Base-by-base conservation (phyloP, 2,329 filamentous ascomycete genomes). In the Cladophialophora bantiana region DNA sequence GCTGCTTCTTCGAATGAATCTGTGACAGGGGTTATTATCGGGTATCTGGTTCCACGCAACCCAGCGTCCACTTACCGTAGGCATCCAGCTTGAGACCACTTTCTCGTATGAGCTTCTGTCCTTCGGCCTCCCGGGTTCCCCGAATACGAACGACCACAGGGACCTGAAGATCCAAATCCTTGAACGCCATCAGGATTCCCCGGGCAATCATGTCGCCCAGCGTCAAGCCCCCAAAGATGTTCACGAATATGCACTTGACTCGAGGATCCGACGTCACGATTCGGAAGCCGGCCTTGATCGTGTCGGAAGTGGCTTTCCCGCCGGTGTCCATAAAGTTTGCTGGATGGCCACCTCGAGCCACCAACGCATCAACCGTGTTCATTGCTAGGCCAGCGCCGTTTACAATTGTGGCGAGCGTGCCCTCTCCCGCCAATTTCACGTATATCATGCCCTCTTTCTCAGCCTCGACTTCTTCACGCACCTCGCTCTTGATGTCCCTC, bases 311-410 rank as follows among this genome's bases (percentile, higher is more conserved):
- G 0, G 93, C 93, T 77, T 96, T 95, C 40, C 93, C 93, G 34
- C 94, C 93, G 0, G 92, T 96, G 76, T 97, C 93, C 62, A 97
- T 84, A 77, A 97, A 96, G 74, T 97, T 97, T 10, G 92, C 88
- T 31, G 89, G 89, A 38, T 83, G 79, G 1, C 91, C 91, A 7
- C 89, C 89, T 62, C 87, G 86, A 12, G 87, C 80, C 2, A 85
- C 83, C 1, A 97, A 86, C 0, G 91, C 90, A 76, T 97, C 93
- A 67, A 94, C 88, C 0, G 93, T 96, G 76, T 95, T 95, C 91
- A 97, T 95, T 0, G 93, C 93, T 1, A 97, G 85, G 0, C 93
- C 93, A 0, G 94, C 93, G 52, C 93, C 93, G 74, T 97, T 97
- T 70, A 96, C 92, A 70, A 70, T 61, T 4, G 91, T 96, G 42